These are phyloP conservation scores for Plenodomus tracheiphilus DNA, from an alignment of 2,329 filamentous ascomycete species.

Conservation along the genomic window DNA sequence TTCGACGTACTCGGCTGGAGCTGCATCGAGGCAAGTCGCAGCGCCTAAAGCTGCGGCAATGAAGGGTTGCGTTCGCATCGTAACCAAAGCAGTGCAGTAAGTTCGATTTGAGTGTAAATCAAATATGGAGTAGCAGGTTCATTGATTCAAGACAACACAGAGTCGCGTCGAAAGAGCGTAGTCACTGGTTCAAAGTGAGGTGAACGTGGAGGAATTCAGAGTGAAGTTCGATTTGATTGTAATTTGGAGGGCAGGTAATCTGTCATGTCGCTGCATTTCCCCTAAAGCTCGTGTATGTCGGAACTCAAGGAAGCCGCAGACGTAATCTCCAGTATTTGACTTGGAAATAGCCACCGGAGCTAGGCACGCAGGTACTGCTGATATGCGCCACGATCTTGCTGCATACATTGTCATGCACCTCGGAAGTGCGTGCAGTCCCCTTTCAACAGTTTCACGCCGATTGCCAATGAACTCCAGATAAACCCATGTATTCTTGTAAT, in stretches of 20 bases:
- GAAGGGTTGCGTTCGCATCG: conserved; percentile 2
- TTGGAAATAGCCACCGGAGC: neutral
- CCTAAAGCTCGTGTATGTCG: neutral
- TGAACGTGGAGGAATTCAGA: neutral
- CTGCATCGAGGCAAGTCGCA: neutral
- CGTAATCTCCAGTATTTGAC: neutral
- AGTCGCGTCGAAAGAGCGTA: neutral
- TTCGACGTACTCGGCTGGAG: neutral
- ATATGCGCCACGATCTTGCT: neutral
- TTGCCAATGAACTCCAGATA: no score
- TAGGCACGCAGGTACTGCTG: neutral
- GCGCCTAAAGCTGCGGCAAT: neutral
- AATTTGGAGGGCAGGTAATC: neutral
- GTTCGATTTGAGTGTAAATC: neutral
- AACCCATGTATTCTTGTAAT: no score
- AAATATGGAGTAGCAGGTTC: neutral
- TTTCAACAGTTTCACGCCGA: no score
- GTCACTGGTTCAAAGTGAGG: neutral
- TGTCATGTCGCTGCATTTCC: neutral
- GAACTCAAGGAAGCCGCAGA: neutral
- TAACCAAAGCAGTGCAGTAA: neutral
- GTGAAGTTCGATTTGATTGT: neutral
- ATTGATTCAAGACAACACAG: neutral
- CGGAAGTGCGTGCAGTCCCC: neutral
- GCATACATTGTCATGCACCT: neutral